These are phyloP conservation scores for Biscutella laevigata DNA, from an alignment of 441 rosid species.

Conservation along the genomic window DNA sequence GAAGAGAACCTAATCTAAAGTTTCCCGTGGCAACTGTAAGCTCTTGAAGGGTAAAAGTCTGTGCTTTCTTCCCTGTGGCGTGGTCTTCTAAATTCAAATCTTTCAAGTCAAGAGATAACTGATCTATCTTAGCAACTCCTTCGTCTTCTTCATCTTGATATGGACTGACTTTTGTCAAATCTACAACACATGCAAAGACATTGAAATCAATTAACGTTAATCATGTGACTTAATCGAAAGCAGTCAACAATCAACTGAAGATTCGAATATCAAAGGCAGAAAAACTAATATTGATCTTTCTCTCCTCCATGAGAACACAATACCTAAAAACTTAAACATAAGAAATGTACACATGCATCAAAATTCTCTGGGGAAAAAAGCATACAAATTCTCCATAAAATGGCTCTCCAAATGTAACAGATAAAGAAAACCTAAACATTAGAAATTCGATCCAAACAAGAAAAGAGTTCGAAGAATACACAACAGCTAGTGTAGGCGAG, in stretches of 20 bases:
- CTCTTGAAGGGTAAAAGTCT: conserved; percentile 44
- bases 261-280: neutral
- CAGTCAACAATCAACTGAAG: conserved; percentile 8
- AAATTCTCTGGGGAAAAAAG: neutral
- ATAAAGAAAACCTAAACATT: neutral
- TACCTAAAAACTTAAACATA: conserved; percentile 12
- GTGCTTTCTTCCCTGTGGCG: conserved; percentile 36
- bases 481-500: neutral
- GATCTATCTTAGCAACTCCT: conserved; percentile 35
- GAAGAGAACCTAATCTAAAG: conserved; percentile 48
- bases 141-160: conserved; percentile 30
- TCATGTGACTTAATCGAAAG: conserved; percentile 14
- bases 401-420: conserved; percentile 1
- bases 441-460: neutral
- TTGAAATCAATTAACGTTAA: neutral
- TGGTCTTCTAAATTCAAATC: conserved; percentile 39
- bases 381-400: neutral
- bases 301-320: conserved; percentile 20
- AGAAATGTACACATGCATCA: conserved; percentile 24
- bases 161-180: conserved; percentile 37
- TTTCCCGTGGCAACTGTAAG: conserved; percentile 46
- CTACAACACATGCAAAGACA: conserved; percentile 10
- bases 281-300: neutral
- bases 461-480: neutral
- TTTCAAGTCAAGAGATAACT: conserved; percentile 36